phyloP scores from a whole-genome alignment of 208 protist species.

The Herpetomonas muscarum region DNA sequence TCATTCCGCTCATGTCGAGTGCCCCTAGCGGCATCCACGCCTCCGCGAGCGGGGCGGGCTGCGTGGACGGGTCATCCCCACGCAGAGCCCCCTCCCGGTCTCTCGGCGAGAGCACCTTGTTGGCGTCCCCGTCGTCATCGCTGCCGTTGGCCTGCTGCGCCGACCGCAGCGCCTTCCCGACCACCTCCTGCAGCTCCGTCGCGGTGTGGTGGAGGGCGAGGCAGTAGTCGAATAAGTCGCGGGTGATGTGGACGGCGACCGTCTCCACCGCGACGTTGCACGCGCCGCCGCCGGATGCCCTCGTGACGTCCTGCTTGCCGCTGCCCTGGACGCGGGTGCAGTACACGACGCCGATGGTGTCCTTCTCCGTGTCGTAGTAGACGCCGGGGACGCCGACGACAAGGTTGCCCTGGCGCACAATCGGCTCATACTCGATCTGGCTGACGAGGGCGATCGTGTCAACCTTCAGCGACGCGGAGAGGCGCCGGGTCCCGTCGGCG shows the following conservation, averaged over 20 bases:
- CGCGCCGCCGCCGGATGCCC: conserved; percentile 49
- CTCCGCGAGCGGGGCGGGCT: too few species aligned
- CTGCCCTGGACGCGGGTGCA: conserved; percentile 37
- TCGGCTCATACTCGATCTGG: conserved; percentile 80
- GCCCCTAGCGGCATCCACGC: not conserved
- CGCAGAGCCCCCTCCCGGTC: too few species aligned
- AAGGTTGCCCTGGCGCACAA: conserved; percentile 59
- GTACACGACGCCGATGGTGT: conserved; percentile 59
- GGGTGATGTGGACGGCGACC: conserved; percentile 40
- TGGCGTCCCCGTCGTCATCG: too few species aligned
- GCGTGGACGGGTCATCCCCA: too few species aligned
- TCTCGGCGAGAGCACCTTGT: too few species aligned
- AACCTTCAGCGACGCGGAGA: conserved; percentile 54
- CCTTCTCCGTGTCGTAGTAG: conserved; percentile 49
- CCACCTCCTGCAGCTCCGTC: conserved; percentile 8
- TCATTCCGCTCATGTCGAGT: not conserved
- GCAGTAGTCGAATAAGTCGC: conserved; percentile 73
- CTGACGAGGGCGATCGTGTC: conserved; percentile 53
- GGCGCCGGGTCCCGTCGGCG: conserved; percentile 17
- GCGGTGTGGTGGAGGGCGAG: conserved; percentile 22
- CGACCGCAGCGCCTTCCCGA: conserved; percentile 4
- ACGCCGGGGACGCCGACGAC: conserved; percentile 44
- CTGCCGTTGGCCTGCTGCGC: not conserved
- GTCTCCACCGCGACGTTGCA: conserved; percentile 55
- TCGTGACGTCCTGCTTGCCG: conserved; percentile 44